Conservation (phyloP, 345 rosid species). For the Adansonia digitata region DNA sequence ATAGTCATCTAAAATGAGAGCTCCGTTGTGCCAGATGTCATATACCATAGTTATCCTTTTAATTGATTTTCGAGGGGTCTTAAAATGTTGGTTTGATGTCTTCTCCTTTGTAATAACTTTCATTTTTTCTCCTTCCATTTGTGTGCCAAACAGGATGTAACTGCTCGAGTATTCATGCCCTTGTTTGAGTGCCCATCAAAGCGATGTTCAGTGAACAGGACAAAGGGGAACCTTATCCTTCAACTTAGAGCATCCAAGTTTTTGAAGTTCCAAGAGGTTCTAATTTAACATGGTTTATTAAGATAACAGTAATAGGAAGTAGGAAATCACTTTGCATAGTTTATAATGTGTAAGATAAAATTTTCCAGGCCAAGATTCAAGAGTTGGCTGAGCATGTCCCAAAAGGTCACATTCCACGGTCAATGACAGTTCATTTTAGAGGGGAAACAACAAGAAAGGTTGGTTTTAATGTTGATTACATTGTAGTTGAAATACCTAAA, state of each 20-base stretch:
- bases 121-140: slow-evolving; percentile 14
- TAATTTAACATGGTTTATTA: slow-evolving; percentile 13
- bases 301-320: neutral
- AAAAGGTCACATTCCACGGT: slow-evolving; percentile 93
- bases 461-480: slow-evolving; percentile 18
- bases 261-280: slow-evolving; percentile 95
- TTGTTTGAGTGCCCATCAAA: slow-evolving; percentile 77
- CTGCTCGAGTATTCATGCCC: slow-evolving; percentile 94
- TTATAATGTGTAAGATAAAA: slow-evolving; percentile 11
- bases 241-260: slow-evolving; percentile 98
- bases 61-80: neutral
- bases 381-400: slow-evolving; percentile 99
- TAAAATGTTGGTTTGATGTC: neutral
- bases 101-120: neutral
- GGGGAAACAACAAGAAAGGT: slow-evolving; percentile 99
- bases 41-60: neutral
- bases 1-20: neutral
- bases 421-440: slow-evolving; percentile 95
- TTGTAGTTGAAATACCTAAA: neutral
- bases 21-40: neutral
- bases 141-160: slow-evolving; percentile 63
- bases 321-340: neutral
- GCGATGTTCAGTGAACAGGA: slow-evolving; percentile 57
- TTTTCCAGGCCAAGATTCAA: slow-evolving; percentile 91
- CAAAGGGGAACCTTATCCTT: slow-evolving; percentile 84